Evolutionary conservation across 257 asterid species (phyloP).

Genomic region (Nicotiana noctiflora): DNA sequence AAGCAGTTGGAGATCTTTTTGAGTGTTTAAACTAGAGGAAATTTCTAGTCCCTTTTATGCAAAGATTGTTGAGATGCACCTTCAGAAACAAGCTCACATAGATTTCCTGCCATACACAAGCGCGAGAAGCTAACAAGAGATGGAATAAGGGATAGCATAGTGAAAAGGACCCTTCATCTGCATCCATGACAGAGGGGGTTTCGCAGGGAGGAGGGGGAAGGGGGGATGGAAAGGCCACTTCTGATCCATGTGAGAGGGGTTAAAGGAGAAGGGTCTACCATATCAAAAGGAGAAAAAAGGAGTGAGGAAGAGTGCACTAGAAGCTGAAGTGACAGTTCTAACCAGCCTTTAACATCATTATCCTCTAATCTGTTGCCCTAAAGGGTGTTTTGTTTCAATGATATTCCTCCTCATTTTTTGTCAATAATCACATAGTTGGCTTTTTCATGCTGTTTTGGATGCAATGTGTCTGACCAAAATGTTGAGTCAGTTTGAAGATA

Average conservation of each 20-base stretch:
- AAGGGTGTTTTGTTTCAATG: not conserved
- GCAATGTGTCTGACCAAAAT: not conserved
- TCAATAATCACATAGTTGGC: not conserved
- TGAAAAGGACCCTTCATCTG: not conserved
- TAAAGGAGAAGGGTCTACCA: not conserved
- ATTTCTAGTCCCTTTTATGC: not conserved
- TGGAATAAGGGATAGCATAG: not conserved
- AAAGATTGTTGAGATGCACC: not conserved
- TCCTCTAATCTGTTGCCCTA: not conserved
- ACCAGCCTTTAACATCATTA: not conserved
- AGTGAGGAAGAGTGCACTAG: not conserved
- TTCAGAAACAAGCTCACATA: not conserved
- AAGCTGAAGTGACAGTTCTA: not conserved
- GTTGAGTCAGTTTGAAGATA: not conserved
- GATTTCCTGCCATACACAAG: not conserved
- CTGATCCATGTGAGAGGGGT: not conserved
- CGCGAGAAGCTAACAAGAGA: not conserved
- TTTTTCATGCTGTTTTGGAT: not conserved
- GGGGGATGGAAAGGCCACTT: too few relatives aligned
- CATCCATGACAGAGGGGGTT: not conserved
- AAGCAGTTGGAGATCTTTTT: not conserved
- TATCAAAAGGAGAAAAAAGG: not conserved
- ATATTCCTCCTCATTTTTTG: not conserved
- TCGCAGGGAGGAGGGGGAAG: too few relatives aligned
- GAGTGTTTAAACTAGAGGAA: not conserved